Evolutionary conservation across 495 filamentous ascomycete genomes (phyloP).

Genomic region (Aspergillus sparsus): DNA sequence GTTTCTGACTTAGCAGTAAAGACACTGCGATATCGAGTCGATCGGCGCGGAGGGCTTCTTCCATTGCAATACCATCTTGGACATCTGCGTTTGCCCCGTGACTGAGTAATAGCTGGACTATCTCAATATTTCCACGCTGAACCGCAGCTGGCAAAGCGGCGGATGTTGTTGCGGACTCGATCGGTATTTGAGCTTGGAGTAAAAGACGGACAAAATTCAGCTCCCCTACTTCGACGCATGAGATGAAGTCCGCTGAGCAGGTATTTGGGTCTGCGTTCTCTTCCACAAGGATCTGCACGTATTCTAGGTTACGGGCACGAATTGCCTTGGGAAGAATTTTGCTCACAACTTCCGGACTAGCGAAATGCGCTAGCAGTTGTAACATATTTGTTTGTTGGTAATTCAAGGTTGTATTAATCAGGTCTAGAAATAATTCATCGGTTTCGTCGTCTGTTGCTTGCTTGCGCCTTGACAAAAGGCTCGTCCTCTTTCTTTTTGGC

Average conservation of each 20-base stretch:
- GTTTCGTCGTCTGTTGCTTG: slow-evolving; percentile 13
- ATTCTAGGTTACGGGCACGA: slow-evolving; percentile 11
- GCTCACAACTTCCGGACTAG: slow-evolving; percentile 11
- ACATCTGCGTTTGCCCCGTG: slow-evolving; percentile 16
- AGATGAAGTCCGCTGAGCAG: slow-evolving; percentile 12
- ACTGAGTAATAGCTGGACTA: slow-evolving; percentile 11
- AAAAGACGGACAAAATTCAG: slow-evolving; percentile 12
- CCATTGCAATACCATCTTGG: slow-evolving; percentile 13
- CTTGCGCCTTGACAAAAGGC: slow-evolving; percentile 13
- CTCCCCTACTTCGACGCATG: slow-evolving; percentile 2
- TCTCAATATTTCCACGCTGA: slow-evolving; percentile 1
- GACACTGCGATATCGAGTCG: slow-evolving; percentile 14
- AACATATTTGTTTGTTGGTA: slow-evolving; percentile 17
- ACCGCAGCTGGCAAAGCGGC: slow-evolving; percentile 15
- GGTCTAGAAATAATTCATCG: slow-evolving; percentile 9
- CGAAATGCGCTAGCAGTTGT: slow-evolving; percentile 13
- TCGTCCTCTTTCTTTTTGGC: slow-evolving; percentile 14
- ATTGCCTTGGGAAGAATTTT: slow-evolving; percentile 15
- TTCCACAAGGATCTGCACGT: slow-evolving; percentile 11
- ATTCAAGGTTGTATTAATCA: slow-evolving; percentile 12
- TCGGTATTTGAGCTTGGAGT: slow-evolving; percentile 10
- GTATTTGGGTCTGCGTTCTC: slow-evolving; percentile 17
- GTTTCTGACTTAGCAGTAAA: slow-evolving; percentile 13
- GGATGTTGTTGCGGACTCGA: slow-evolving; percentile 5
- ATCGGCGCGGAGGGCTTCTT: slow-evolving; percentile 7